These are phyloP conservation scores for Leishmania turanica DNA, from an alignment of 208 protist genomes.

Conservation along the genomic window DNA sequence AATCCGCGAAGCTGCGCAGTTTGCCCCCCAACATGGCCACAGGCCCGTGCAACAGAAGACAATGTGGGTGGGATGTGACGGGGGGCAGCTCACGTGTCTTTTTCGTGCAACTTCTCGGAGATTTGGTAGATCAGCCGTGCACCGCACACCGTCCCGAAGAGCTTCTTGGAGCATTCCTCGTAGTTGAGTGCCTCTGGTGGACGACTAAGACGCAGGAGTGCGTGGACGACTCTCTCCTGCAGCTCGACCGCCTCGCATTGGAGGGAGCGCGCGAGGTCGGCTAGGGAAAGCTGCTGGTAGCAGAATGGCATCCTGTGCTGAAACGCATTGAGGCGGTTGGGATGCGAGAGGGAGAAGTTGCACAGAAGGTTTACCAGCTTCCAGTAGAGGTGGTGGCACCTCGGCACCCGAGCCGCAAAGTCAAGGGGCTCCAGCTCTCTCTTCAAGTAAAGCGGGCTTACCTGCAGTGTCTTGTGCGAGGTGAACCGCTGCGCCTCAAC, in stretches of 20 bases:
- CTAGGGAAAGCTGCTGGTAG: constrained; percentile 34
- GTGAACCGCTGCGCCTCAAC: constrained; percentile 19
- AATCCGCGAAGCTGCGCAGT: neutral
- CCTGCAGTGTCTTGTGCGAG: constrained; percentile 13
- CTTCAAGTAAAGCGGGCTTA: constrained; percentile 21
- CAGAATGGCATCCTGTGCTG: constrained; percentile 22
- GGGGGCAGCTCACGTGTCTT: neutral
- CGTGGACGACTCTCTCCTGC: constrained; percentile 13
- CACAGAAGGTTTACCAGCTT: constrained; percentile 28
- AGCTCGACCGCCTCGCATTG: constrained; percentile 19
- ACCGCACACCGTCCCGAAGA: constrained; percentile 50
- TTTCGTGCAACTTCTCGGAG: constrained; percentile 26
- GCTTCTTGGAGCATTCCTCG: constrained; percentile 41
- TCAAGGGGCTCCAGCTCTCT: constrained; percentile 9
- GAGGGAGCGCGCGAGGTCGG: constrained; percentile 14
- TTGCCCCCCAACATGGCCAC: no score
- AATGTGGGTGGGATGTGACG: neutral
- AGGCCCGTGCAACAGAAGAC: neutral
- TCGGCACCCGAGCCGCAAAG: constrained; percentile 15
- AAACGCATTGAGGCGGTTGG: constrained; percentile 20
- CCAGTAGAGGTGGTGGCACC: constrained; percentile 30
- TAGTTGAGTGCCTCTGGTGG: constrained; percentile 28
- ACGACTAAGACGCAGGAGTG: constrained; percentile 19
- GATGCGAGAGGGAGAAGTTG: constrained; percentile 8
- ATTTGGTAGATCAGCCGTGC: constrained; percentile 44